These are phyloP conservation scores for Xylogone sp. DNA, from an alignment of 2,329 filamentous ascomycete species.

Conservation along the genomic window DNA sequence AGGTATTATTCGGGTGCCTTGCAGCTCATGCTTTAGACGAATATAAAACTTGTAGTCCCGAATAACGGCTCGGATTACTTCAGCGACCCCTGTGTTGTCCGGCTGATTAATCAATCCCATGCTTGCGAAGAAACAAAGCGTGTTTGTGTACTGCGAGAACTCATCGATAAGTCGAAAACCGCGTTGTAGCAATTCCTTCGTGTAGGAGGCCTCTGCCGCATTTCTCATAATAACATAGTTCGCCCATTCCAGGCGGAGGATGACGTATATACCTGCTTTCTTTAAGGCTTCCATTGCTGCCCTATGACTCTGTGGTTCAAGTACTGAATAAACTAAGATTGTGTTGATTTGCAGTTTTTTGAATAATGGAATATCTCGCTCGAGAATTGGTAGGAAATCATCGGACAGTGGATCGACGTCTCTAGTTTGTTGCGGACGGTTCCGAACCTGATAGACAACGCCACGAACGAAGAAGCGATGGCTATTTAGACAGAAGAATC, in stretches of 20 bases:
- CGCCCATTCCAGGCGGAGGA: background rate
- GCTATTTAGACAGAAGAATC: background rate
- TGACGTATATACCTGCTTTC: background rate
- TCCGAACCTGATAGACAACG: background rate
- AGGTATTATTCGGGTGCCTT: background rate
- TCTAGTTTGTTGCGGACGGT: background rate
- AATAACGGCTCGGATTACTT: background rate
- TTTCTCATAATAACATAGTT: background rate
- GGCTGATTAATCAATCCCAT: background rate
- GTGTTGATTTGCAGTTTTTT: background rate
- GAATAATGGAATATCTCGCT: background rate
- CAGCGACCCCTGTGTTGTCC: background rate
- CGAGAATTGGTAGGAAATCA: background rate
- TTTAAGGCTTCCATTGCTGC: background rate
- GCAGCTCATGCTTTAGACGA: background rate
- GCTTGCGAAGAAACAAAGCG: background rate
- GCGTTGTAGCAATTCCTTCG: background rate
- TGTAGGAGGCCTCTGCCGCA: background rate
- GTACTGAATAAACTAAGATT: background rate
- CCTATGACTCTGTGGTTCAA: background rate
- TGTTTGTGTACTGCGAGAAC: background rate
- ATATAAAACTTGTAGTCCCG: too few relatives aligned
- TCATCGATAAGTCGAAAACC: background rate
- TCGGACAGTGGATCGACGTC: background rate
- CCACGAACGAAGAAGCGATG: background rate